Percentiles rank a stretch among this genome's conserved stretches.
These are phyloP conservation scores for Pythium phragmiticola DNA, from an alignment of 352 stramenopile genomes.

Conservation along the genomic window DNA sequence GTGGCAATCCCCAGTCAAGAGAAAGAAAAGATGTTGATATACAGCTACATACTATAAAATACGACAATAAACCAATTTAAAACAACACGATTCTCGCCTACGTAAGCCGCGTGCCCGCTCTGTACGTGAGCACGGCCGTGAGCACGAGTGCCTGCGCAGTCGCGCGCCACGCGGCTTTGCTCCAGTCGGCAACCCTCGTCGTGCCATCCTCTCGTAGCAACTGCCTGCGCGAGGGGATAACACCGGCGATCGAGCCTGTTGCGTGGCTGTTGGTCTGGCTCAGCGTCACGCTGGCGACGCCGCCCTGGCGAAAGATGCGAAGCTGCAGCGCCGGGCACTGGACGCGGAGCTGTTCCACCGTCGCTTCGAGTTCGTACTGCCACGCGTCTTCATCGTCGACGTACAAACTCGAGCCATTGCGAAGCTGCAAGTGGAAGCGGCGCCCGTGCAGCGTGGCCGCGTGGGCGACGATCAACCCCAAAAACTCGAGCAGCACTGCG, in stretches of 20 bases:
- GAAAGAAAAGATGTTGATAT: too few species aligned
- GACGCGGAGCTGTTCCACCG: not conserved
- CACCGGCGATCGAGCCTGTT: not conserved
- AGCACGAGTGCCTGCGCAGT: constrained; percentile 5
- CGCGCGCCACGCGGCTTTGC: constrained; percentile 6
- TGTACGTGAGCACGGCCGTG: not conserved
- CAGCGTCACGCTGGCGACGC: constrained; percentile 3
- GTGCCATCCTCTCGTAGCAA: not conserved
- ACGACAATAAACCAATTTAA: not conserved
- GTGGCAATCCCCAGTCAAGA: too few species aligned
- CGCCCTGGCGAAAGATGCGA: constrained; percentile 8
- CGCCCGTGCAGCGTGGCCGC: not conserved
- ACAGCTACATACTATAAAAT: not conserved
- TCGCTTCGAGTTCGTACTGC: constrained; percentile 4
- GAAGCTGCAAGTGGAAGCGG: constrained; percentile 8
- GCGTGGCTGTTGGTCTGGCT: not conserved
- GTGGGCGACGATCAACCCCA: constrained; percentile 6
- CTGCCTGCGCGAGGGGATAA: not conserved
- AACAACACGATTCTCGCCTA: not conserved
- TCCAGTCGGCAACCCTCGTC: not conserved
- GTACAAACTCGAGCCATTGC: constrained; percentile 16
- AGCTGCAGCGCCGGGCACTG: constrained; percentile 1
- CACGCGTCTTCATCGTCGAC: constrained; percentile 6
- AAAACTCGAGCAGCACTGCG: constrained; percentile 18
- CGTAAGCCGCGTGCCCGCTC: not conserved